Percentiles rank a stretch among this genome's conserved stretches.
Evolutionary conservation across 352 stramenopile species (phyloP).

Genomic region (Phytophthora litchii): DNA sequence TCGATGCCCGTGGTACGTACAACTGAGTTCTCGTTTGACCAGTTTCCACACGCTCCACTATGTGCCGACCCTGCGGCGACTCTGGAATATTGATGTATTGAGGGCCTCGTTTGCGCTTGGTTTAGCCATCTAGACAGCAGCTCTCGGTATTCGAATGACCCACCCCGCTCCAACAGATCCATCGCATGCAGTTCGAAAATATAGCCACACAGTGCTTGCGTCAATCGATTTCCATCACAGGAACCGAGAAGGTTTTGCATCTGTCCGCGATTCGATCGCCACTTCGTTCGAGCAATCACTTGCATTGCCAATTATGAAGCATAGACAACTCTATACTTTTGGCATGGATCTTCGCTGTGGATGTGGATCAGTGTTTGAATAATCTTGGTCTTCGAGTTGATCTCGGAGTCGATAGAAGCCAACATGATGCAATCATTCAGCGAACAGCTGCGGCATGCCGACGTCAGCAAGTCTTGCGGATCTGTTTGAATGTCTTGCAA

Average conservation of each 20-base stretch:
- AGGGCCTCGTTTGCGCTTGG: conserved; percentile 26
- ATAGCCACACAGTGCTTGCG: conserved; percentile 40
- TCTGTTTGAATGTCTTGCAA: conserved; percentile 38
- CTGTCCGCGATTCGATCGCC: conserved; percentile 19
- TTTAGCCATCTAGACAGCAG: conserved; percentile 32
- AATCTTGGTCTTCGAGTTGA: conserved; percentile 36
- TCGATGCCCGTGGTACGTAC: conserved; percentile 36
- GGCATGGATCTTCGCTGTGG: conserved; percentile 37
- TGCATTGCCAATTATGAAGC: conserved; percentile 41
- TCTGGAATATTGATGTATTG: conserved; percentile 22
- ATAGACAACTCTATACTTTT: conserved; percentile 30
- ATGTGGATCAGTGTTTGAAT: conserved; percentile 47
- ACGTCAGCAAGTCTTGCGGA: conserved; percentile 23
- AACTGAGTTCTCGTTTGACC: conserved; percentile 32
- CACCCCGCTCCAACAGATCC: conserved; percentile 31
- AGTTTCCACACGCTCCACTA: conserved; percentile 27
- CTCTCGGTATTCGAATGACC: conserved; percentile 28
- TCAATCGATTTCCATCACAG: conserved; percentile 36
- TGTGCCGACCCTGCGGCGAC: conserved; percentile 20
- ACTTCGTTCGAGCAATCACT: conserved; percentile 36
- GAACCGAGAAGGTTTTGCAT: conserved; percentile 32
- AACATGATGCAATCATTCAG: conserved; percentile 39
- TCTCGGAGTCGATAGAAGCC: conserved; percentile 32
- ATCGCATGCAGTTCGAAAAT: conserved; percentile 43
- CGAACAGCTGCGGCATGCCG: conserved; percentile 31